phyloP scores from a whole-genome alignment of 306 rosid species.

The Cucumis hystrix region DNA sequence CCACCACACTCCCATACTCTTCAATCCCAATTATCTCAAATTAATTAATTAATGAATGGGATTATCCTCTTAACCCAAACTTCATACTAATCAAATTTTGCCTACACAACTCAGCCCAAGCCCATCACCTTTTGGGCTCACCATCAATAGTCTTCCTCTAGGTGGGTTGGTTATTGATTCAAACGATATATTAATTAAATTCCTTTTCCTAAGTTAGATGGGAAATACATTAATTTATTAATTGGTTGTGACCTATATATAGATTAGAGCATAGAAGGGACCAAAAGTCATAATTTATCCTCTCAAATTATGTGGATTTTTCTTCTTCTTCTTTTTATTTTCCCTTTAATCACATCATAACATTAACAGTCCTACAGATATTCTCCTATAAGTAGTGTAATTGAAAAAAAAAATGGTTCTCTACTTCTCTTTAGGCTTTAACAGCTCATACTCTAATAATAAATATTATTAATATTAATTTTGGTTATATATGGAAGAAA shows the following conservation, averaged over 20 bases:
- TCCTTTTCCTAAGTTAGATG: not conserved
- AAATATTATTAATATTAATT: not conserved
- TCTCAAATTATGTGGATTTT: not conserved
- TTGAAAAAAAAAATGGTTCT: not conserved
- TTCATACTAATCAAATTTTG: not conserved
- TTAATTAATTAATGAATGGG: not conserved
- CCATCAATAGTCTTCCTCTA: not conserved
- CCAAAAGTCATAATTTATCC: not conserved
- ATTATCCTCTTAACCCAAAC: not conserved
- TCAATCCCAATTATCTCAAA: not conserved
- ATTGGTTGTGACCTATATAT: not conserved
- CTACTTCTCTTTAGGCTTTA: not conserved
- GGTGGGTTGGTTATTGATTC: not conserved
- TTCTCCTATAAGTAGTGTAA: not conserved
- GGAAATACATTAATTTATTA: not conserved
- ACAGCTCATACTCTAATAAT: constrained; percentile 1
- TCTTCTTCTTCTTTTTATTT: too few relatives aligned
- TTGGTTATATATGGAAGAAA: not conserved
- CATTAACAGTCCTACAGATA: not conserved
- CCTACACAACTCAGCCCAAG: not conserved
- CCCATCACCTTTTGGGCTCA: not conserved
- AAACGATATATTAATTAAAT: not conserved
- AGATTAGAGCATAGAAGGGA: not conserved
- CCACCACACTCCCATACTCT: constrained; percentile 27
- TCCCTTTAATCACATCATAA: not conserved